Evolutionary conservation across 2,329 filamentous ascomycete species (phyloP), one percentile per base, ranked within the genome.

Genomic region (Xylaria arbuscula): DNA sequence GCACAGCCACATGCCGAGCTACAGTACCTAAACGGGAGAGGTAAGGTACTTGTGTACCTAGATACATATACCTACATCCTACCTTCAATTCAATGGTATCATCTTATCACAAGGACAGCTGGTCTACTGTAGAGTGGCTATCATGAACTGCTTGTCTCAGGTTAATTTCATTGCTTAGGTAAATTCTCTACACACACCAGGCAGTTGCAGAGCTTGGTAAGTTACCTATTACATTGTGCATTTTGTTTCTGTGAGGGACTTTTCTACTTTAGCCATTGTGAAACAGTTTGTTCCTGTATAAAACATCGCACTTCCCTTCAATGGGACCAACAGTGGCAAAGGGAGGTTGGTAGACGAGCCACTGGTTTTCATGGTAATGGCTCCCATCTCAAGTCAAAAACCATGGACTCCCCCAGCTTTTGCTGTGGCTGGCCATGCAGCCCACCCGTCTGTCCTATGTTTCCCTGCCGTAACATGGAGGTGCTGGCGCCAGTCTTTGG

Each of bases 1-100:
- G 15, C 53, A 65, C 61, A 67, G 56, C 61, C 61, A 67, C 59
- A 47, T 47, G 7, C n/a, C 45, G 6, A 47, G 17, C 15, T 51
- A 51, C 11, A 24, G 48, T 51, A 51, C 48, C 22, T 51, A 32
- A n/a, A 28, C 28, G 28, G 28, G 28, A 28, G 28, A 28, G 28
- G 28, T 28, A 28, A 28, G 28, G 28, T 28, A 28, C 28, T 28
- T 28, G 28, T 28, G 48, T 51, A 51, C 48, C 24, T 51, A 34
- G 48, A 13, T 51, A 51, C 24, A 51, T 47, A 38, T 13, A 61
- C 24, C n/a, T n/a, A n/a, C n/a, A n/a, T n/a, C n/a, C n/a, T n/a
- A n/a, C n/a, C n/a, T n/a, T n/a, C n/a, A n/a, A 28, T 28, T 28
- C 28, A 28, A 28, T 28, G 28, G 28, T 28, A 28, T 28, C 28